Base-by-base conservation (phyloP, 371 early-diverging fungal species). In the Nematocida ausubeli region DNA sequence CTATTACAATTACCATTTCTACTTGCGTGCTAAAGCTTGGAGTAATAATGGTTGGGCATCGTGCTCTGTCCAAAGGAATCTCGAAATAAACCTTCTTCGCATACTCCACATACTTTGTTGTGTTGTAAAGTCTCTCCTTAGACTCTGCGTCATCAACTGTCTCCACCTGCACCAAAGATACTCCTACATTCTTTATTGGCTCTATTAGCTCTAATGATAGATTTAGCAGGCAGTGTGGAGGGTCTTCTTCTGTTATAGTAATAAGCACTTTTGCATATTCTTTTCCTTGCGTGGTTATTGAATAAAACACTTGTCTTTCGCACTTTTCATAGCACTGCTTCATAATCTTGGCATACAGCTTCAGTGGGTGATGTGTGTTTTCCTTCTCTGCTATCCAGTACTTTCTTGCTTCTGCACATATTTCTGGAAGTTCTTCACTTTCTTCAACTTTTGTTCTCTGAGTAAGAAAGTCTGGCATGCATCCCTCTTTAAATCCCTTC, bases 91-190 rank as follows among this genome's bases (percentile, higher is more conserved):
- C 35, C 7, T 60, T 60, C 35, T 28, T 60, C 12, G 60, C 60
- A 37, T 22, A 60, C 19, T 35, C 24, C 4, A 60, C 28, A 39
- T 60, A 6, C 37, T 60, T 60, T 60, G 60, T 22, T 7, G 12
- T 32, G 16, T 14, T 39, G 49, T 26, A 63, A 37, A 72, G 66
- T 1, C 28, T 19, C 14, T 16, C 6, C 7, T n/a, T 34, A 14
- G 30, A 32, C 28, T 62, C 42, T 4, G 16, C 16, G 22, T 64
- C 66, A 9, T 49, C 73, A 16, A 51, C 34, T n/a, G 16, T 32
- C 73, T 72, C 73, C 32, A 63, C 35, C 54, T 72, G 73, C 6
- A 64, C 19, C 16, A 72, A 49, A 24, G 34, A 42, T 6, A 72
- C 34, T 2, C 49, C 24, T 39, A 72, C 19, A n/a, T n/a, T 37